Evolutionary conservation across 192 early-diverging fungal species (phyloP), one percentile per base, ranked within the genome.

Genomic region (Jimgerdemannia lactiflua): DNA sequence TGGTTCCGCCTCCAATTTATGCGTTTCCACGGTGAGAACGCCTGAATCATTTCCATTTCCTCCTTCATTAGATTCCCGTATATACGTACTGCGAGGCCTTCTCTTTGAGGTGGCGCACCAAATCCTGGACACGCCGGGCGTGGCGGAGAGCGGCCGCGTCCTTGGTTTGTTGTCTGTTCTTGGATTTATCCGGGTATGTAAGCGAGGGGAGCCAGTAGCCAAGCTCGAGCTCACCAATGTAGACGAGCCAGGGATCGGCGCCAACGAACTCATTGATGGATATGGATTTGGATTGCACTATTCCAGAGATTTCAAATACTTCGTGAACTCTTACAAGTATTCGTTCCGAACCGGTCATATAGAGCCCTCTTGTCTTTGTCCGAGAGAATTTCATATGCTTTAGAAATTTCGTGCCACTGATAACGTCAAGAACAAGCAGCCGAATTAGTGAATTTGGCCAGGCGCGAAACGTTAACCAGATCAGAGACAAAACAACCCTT

Each of bases 311-410:
- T 59, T 6, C 6, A 59, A 10, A 59, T 59, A 10, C 6, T 59
- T 59, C 6, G 6, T 10, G 91, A 10, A 59, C 14, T 59, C 49
- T 10, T 59, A 59, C 49, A 14, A 14, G 14, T 59, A 59, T 59
- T 14, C 49, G 49, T 59, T 59, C 93, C 92, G 73, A 83, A 95
- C 73, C 88, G 86, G 73, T 95, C 94, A 84, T 95, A 95, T 69
- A 93, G 87, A 71, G 91, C 85, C 54, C 93, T 85, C 85, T 94
- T 94, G 39, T 94, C 81, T 66, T 84, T 75, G 82, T 95, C 92
- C 29, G 91, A 92, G 7, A 95, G 88, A 39, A 90, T 84, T 78
- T 95, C 94, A 76, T 94, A 95, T 8, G 94, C 93, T 79, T 94
- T 91, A 64, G 92, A 92, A 65, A 95, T 91, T 64, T 95, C 92